phyloP scores from a whole-genome alignment of 495 filamentous ascomycete genomes.

The Penicillium pulvis region DNA sequence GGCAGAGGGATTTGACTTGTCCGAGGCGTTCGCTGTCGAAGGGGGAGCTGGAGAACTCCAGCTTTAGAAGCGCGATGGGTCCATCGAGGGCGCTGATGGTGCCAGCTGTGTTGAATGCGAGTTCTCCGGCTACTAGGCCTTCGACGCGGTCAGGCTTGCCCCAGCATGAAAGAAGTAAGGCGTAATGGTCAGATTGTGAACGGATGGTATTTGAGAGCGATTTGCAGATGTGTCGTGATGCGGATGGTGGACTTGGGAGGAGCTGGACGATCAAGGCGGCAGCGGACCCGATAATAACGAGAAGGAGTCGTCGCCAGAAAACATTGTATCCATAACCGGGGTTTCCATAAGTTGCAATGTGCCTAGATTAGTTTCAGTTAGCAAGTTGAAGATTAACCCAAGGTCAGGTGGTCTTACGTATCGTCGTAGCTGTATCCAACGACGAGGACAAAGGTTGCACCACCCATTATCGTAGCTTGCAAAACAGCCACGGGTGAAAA shows the following conservation, averaged over 20 bases:
- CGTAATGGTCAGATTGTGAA: conserved; percentile 46
- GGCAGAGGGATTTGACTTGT: conserved; percentile 39
- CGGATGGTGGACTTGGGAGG: conserved; percentile 47
- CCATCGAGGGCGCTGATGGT: conserved; percentile 33
- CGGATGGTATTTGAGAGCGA: conserved; percentile 41
- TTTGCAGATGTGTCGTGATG: conserved; percentile 43
- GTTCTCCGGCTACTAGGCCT: conserved; percentile 33
- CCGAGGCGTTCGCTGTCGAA: conserved; percentile 40
- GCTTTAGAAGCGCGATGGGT: conserved; percentile 35
- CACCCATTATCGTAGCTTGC: conserved; percentile 39
- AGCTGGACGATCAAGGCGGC: conserved; percentile 44
- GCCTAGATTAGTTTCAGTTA: conserved; percentile 15
- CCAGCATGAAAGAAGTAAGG: conserved; percentile 47
- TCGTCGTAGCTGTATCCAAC: conserved; percentile 44
- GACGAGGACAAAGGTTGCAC: conserved; percentile 44
- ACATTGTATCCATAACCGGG: conserved; percentile 47
- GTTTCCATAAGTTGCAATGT: conserved; percentile 43
- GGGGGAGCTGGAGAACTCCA: conserved; percentile 45
- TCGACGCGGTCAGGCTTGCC: conserved; percentile 28
- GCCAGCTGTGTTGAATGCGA: conserved; percentile 38
- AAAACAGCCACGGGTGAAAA: conserved; percentile 35
- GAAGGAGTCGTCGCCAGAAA: conserved; percentile 47
- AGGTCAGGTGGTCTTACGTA: conserved; percentile 29
- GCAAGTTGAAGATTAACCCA: not conserved
- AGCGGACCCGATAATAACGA: conserved; percentile 43